Evolutionary conservation across 306 rosid genomes (phyloP), one percentile per base, ranked within the genome.

Genomic region (Medicago arabica): DNA sequence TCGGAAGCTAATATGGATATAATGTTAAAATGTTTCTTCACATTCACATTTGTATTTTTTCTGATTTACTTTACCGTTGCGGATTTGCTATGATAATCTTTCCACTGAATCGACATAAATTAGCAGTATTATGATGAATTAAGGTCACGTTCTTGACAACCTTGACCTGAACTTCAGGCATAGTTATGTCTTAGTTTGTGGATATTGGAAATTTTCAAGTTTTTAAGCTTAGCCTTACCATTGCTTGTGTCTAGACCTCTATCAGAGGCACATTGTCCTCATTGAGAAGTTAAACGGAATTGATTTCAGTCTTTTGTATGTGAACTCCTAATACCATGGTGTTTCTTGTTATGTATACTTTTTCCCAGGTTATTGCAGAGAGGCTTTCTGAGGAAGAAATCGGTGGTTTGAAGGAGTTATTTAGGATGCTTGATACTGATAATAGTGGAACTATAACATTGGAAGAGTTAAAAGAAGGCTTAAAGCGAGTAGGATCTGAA

Each of bases 381-480:
- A 85, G 75, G 55, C 92, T 88, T 18, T 88, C 92, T 16, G 89
- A 85, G 83, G 92, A 88, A 85, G 92, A 88, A 83, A 85, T 88
- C 18, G 92, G 86, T 19, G 91, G 89, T 39, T 57, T 88, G 80
- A 88, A 83, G 73, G 91, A 88, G 75, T 76, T 81, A 67, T 85
- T 87, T 70, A 84, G 53, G 75, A 84, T 84, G 85, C 72, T 87
- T 31, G 90, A 87, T 75, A 71, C 88, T 39, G 88, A 87, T 75
- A 84, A 67, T 61, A 84, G 90, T 46, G 90, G 90, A 77, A 84
- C 90, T 63, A 88, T 88, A 71, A 85, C 91, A 72, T 83, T 83
- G 55, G 89, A 88, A 25, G 91, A 88, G 82, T 76, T 88, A 50
- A 88, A 83, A 79, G 86, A 85, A 23, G 89, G 88, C 60, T 81